Conservation (phyloP, 352 stramenopile species). For the Phytophthora crassamura region DNA sequence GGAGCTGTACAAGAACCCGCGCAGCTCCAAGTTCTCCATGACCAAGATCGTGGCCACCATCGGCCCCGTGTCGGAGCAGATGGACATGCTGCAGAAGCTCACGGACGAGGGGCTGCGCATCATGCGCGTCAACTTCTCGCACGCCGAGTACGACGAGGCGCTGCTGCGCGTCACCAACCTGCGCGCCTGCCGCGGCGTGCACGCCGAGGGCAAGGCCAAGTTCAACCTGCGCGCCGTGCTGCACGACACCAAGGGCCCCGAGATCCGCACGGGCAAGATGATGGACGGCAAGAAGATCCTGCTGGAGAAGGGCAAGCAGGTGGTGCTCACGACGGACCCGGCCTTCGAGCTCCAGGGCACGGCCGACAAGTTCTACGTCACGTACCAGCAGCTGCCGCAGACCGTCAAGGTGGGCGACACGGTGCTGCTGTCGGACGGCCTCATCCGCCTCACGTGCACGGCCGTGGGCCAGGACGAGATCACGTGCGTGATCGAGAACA, state of each 20-base stretch:
- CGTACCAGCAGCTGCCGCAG: slow-evolving; percentile 90
- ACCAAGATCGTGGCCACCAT: slow-evolving; percentile 95
- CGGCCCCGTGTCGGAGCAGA: slow-evolving; percentile 83
- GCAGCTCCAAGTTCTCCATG: slow-evolving; percentile 89
- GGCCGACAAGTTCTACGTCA: slow-evolving; percentile 92
- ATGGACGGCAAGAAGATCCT: slow-evolving; percentile 86
- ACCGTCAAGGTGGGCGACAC: slow-evolving; percentile 88
- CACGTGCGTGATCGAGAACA: slow-evolving; percentile 92
- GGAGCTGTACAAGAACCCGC: slow-evolving; percentile 78
- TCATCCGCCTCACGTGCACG: slow-evolving; percentile 91
- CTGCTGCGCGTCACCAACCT: slow-evolving; percentile 79
- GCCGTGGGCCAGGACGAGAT: slow-evolving; percentile 72
- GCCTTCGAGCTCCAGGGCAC: slow-evolving; percentile 79
- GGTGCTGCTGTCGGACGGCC: slow-evolving; percentile 92
- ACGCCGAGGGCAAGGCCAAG: slow-evolving; percentile 63
- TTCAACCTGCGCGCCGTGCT: slow-evolving; percentile 94
- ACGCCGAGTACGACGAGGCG: slow-evolving; percentile 91
- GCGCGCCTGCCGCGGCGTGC: slow-evolving; percentile 81
- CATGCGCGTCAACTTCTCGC: slow-evolving; percentile 97
- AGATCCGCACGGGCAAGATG: slow-evolving; percentile 95
- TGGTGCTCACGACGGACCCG: slow-evolving; percentile 90
- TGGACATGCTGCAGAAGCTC: slow-evolving; percentile 84
- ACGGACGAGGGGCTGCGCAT: slow-evolving; percentile 91
- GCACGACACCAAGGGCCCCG: slow-evolving; percentile 95
- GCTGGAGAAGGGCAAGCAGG: slow-evolving; percentile 83